phyloP scores from a whole-genome alignment of 352 stramenopile genomes.

The Hyaloperonospora brassicae region DNA sequence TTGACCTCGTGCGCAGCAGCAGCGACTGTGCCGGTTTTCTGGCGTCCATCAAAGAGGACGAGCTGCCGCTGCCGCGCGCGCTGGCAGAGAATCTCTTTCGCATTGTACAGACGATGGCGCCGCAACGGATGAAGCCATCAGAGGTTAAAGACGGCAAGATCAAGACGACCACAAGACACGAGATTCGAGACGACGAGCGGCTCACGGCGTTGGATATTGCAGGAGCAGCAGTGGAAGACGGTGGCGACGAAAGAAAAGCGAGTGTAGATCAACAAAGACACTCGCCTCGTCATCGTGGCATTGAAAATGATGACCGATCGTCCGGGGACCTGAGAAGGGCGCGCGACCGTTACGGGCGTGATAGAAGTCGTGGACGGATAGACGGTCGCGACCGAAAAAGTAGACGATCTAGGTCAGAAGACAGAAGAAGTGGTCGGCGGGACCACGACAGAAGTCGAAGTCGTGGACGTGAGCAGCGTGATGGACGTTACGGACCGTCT shows the following conservation, averaged over 20 bases:
- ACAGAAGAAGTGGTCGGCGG: slow-evolving; percentile 15
- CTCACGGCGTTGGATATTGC: slow-evolving; percentile 62
- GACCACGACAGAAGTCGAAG: slow-evolving; percentile 23
- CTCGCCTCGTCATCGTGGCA: slow-evolving; percentile 4
- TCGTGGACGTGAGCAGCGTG: slow-evolving; percentile 16
- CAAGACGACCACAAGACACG: slow-evolving; percentile 24
- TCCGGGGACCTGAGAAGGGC: slow-evolving; percentile 15
- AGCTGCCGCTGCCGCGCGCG: slow-evolving; percentile 48
- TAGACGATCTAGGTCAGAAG: slow-evolving; percentile 37
- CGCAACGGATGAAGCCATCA: slow-evolving; percentile 33
- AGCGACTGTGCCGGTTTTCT: slow-evolving; percentile 55
- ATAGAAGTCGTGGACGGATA: slow-evolving; percentile 23
- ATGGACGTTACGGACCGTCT: slow-evolving; percentile 23
- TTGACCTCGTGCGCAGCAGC: slow-evolving; percentile 81
- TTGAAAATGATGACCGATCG: slow-evolving; percentile 14
- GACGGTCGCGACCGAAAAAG: slow-evolving; percentile 23
- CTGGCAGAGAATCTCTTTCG: slow-evolving; percentile 73
- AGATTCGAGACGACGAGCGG: slow-evolving; percentile 54
- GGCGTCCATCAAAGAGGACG: slow-evolving; percentile 47
- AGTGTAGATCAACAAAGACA: slow-evolving; percentile 1
- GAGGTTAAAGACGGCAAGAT: background rate
- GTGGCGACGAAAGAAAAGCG: slow-evolving; percentile 15
- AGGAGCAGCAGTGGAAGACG: slow-evolving; percentile 28
- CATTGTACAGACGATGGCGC: slow-evolving; percentile 77
- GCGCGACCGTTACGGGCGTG: slow-evolving; percentile 19